These are phyloP conservation scores for Pythium pectinolyticum DNA, from an alignment of 352 stramenopile species.

Conservation along the genomic window DNA sequence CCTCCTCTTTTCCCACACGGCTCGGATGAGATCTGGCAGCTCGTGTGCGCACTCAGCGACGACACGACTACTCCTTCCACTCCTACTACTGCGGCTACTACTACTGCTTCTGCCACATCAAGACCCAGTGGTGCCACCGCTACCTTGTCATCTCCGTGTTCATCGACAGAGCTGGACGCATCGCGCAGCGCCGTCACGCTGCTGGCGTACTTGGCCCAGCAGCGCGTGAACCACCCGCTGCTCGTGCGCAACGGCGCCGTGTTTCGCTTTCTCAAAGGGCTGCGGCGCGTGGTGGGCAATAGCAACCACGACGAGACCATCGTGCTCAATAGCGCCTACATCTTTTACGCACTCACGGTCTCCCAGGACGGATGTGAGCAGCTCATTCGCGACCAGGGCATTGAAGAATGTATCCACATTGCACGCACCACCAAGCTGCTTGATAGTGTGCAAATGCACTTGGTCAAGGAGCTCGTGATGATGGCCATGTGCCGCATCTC, in stretches of 20 bases:
- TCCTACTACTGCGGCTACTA: no score
- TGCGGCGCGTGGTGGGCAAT: constrained; percentile 39
- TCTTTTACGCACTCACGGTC: constrained; percentile 64
- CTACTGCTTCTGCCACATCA: no score
- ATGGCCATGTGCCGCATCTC: constrained; percentile 69
- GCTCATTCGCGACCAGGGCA: constrained; percentile 66
- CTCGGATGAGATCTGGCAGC: constrained; percentile 48
- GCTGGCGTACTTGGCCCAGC: constrained; percentile 56
- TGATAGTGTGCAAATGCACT: constrained; percentile 34
- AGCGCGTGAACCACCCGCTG: constrained; percentile 52
- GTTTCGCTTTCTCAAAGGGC: constrained; percentile 54
- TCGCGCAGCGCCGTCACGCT: constrained; percentile 57
- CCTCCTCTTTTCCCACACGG: constrained; percentile 74
- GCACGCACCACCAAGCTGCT: constrained; percentile 40
- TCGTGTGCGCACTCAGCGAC: constrained; percentile 44
- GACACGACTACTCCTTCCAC: neutral
- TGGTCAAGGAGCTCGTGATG: constrained; percentile 71
- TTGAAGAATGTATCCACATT: constrained; percentile 73
- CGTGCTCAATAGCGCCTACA: constrained; percentile 66
- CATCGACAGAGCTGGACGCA: constrained; percentile 5
- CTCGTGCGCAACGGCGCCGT: constrained; percentile 57
- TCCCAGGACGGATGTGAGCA: constrained; percentile 71
- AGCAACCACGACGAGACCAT: constrained; percentile 38
- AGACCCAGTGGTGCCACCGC: no score
- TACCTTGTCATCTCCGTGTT: no score